Conservation (phyloP, 441 rosid species). For the Melastoma candidum region DNA sequence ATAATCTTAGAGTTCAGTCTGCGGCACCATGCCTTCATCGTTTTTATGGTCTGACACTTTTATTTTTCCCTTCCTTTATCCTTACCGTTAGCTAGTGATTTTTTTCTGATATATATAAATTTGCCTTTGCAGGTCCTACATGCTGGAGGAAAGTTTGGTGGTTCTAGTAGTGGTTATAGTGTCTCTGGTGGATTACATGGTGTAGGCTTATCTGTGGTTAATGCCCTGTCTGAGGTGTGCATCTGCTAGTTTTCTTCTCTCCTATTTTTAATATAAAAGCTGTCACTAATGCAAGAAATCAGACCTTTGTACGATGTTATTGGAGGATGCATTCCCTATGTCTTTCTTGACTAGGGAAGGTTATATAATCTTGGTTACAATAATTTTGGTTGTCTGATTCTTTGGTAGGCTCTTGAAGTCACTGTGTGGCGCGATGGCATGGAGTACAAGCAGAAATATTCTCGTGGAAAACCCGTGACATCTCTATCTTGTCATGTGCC, state of each 20-base stretch:
- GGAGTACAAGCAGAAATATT: constrained; percentile 75
- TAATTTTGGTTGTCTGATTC: constrained; percentile 1
- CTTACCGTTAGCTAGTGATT: no score
- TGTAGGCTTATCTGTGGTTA: constrained; percentile 96
- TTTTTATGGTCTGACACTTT: no score
- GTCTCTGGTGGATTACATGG: constrained; percentile 99
- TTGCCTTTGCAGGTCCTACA: constrained; percentile 60
- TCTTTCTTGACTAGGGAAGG: no score
- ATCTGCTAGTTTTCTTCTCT: neutral
- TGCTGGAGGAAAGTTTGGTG: constrained; percentile 99
- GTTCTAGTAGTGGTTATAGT: constrained; percentile 84
- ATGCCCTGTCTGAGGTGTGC: constrained; percentile 91
- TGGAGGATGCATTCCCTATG: no score
- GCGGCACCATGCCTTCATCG: no score
- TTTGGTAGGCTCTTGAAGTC: constrained; percentile 59
- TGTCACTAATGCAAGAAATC: no score
- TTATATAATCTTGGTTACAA: no score
- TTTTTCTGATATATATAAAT: no score
- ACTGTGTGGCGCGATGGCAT: constrained; percentile 87
- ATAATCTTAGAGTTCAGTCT: no score
- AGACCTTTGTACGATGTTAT: no score
- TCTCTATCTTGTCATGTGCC: constrained; percentile 45
- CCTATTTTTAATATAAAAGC: constrained; percentile 3
- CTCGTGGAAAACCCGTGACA: constrained; percentile 83
- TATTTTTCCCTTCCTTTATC: no score